These are phyloP conservation scores for Nematocida homosporus DNA, from an alignment of 371 early-diverging fungal genomes.

Conservation along the genomic window DNA sequence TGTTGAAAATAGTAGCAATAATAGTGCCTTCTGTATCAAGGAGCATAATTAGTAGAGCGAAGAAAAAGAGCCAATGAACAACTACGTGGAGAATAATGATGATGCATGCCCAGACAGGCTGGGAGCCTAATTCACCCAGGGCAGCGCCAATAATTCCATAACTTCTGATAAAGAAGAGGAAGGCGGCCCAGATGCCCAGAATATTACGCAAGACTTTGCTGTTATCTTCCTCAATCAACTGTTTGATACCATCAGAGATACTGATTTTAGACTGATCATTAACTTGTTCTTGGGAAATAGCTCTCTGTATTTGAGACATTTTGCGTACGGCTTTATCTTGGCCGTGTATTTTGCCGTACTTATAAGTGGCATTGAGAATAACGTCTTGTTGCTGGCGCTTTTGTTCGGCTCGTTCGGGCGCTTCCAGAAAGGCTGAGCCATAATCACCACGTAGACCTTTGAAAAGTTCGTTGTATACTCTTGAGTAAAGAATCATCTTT, in stretches of 20 bases:
- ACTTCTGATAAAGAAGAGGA: slow-evolving; percentile 11
- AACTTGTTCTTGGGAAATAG: neutral
- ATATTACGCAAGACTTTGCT: neutral
- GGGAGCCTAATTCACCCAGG: neutral
- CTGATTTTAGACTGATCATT: neutral
- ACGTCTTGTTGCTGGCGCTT: neutral
- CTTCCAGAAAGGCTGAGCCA: neutral
- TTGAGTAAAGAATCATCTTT: slow-evolving; percentile 2
- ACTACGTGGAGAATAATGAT: slow-evolving; percentile 1
- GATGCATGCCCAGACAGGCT: neutral
- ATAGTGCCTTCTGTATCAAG: slow-evolving; percentile 8
- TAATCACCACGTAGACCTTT: neutral
- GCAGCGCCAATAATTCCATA: neutral
- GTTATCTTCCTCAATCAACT: neutral
- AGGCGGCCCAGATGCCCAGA: neutral
- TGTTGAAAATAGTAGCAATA: neutral
- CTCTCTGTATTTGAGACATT: neutral
- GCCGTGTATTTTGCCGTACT: neutral
- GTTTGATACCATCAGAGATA: neutral
- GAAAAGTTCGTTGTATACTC: neutral
- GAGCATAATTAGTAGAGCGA: slow-evolving; percentile 15
- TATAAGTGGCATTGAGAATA: neutral
- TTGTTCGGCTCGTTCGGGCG: neutral
- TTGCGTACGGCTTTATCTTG: neutral
- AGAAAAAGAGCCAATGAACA: neutral